Evolutionary conservation across 805 yeast species (phyloP).

Genomic region (Yarrowia sp.): DNA sequence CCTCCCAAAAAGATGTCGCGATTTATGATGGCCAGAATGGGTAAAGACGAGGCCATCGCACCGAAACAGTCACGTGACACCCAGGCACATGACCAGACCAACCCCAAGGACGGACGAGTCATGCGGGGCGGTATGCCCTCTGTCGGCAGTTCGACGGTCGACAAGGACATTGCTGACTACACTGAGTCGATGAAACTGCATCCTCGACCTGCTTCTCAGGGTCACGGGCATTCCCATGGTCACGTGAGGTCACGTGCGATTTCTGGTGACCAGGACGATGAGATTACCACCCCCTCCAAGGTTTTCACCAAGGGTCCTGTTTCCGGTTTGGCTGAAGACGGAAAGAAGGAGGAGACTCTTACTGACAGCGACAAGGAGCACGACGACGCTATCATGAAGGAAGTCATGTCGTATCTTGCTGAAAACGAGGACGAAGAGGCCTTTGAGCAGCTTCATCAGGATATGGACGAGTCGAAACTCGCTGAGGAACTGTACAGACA

Average conservation of each 20-base stretch:
- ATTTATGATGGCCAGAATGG: slow-evolving; percentile 27
- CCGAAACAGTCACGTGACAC: not conserved
- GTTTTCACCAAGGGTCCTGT: not conserved
- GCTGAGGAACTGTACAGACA: slow-evolving; percentile 29
- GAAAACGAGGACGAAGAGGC: slow-evolving; percentile 33
- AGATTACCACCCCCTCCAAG: not conserved
- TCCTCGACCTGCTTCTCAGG: slow-evolving; percentile 5
- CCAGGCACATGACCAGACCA: slow-evolving; percentile 22
- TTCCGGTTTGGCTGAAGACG: slow-evolving; percentile 8
- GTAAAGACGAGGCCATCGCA: not conserved
- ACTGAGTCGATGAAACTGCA: slow-evolving; percentile 1
- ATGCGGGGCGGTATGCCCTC: not conserved
- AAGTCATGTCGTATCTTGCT: slow-evolving; percentile 26
- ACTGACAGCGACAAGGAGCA: not conserved
- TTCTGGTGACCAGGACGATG: not conserved
- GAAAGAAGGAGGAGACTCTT: not conserved
- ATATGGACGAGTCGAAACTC: slow-evolving; percentile 30
- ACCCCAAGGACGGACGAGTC: slow-evolving; percentile 15
- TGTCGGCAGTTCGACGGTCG: not conserved
- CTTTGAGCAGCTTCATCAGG: slow-evolving; percentile 29
- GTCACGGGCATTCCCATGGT: slow-evolving; percentile 16
- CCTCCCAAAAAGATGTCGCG: slow-evolving; percentile 22
- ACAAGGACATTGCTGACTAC: slow-evolving; percentile 13
- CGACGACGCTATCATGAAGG: slow-evolving; percentile 32
- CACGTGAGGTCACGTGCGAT: slow-evolving; percentile 19